Conservation (phyloP, 495 filamentous ascomycete genomes). For the Aspergillus nidulans region DNA sequence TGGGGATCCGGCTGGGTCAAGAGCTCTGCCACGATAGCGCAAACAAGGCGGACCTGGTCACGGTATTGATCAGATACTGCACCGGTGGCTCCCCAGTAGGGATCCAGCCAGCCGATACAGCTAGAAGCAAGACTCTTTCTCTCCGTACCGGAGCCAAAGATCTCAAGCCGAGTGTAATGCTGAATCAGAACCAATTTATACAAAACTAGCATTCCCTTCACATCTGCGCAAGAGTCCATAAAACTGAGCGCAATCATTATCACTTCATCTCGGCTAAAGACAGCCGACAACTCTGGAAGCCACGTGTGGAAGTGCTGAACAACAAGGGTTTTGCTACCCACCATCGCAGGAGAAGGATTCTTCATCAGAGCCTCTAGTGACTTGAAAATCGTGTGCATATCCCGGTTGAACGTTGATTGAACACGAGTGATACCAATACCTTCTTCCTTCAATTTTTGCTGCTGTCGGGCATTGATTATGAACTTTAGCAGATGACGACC, state of each 20-base stretch:
- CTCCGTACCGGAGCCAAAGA: conserved; percentile 75
- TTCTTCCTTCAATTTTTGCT: conserved; percentile 84
- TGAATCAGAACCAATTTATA: conserved; percentile 92
- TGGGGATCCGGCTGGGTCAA: conserved; percentile 72
- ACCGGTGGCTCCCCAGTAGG: conserved; percentile 80
- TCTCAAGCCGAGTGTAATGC: conserved; percentile 72
- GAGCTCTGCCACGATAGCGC: conserved; percentile 83
- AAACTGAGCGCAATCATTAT: conserved; percentile 88
- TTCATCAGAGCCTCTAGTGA: conserved; percentile 84
- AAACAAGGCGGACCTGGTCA: conserved; percentile 88
- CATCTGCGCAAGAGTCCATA: conserved; percentile 81
- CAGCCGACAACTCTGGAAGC: conserved; percentile 78
- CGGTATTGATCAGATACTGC: conserved; percentile 80
- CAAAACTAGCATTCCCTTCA: conserved; percentile 89
- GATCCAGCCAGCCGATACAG: conserved; percentile 85
- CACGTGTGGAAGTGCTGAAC: conserved; percentile 97
- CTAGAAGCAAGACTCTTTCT: conserved; percentile 69
- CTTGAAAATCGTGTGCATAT: conserved; percentile 83
- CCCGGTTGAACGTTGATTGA: conserved; percentile 71
- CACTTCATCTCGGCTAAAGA: conserved; percentile 79
- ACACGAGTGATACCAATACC: conserved; percentile 82
- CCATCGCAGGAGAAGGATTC: conserved; percentile 73
- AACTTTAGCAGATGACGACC: conserved; percentile 90
- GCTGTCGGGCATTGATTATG: conserved; percentile 82
- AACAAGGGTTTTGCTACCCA: conserved; percentile 90